These are phyloP conservation scores for Sedum album DNA, from an alignment of 164 flowering plant species.

Conservation along the genomic window DNA sequence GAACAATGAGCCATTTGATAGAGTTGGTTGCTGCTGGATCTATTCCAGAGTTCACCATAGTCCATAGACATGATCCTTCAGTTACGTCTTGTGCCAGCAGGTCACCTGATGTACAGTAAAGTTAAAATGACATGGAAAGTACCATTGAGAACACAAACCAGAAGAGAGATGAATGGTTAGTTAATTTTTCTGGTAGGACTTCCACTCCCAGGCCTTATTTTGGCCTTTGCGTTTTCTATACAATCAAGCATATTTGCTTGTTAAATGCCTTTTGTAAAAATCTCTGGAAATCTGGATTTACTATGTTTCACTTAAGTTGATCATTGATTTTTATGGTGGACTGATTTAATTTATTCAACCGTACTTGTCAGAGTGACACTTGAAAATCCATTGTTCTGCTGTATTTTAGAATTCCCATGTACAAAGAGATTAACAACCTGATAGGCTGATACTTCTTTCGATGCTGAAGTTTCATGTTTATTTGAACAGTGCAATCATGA, in stretches of 20 bases:
- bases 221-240: neutral
- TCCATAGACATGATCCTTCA: neutral
- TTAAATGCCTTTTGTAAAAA: too few species aligned
- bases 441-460: neutral
- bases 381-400: too few species aligned
- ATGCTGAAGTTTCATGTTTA: neutral
- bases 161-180: neutral
- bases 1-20: neutral
- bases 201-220: neutral
- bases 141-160: neutral
- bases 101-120: neutral
- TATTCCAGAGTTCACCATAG: neutral
- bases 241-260: neutral
- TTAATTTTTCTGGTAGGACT: neutral
- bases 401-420: neutral
- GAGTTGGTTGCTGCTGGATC: neutral
- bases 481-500: slow-evolving; percentile 30
- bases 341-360: neutral
- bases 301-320: too few species aligned
- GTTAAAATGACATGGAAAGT: neutral
- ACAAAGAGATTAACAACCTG: neutral
- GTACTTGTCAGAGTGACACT: neutral
- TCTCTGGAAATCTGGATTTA: too few species aligned
- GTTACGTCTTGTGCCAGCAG: neutral
- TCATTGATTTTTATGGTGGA: neutral